A percentile compares a stretch with the other conserved stretches of the same genome.
Conservation (phyloP, 1,284 basidiomycete genomes). For the Fomitopsis palustris region DNA sequence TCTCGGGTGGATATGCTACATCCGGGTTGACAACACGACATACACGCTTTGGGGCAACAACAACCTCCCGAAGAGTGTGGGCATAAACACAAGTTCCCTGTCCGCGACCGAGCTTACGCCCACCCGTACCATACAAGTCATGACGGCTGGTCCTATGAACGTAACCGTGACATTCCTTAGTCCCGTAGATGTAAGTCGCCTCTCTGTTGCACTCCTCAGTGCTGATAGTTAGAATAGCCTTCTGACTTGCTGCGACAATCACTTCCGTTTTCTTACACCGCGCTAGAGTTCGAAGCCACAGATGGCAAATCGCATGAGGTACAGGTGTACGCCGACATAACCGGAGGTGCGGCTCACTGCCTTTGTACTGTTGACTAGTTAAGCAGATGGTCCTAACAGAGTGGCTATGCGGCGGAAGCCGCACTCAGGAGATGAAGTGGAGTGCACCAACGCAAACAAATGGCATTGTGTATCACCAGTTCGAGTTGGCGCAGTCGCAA, state of each 20-base stretch:
- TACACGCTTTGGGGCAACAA: not conserved
- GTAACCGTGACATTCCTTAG: not conserved
- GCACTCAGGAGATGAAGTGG: not conserved
- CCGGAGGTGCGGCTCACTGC: not conserved
- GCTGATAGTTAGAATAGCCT: conserved; percentile 15
- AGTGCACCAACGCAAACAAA: not conserved
- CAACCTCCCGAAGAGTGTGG: not conserved
- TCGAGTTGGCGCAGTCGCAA: not conserved
- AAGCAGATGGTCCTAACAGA: not conserved
- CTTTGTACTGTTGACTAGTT: not conserved
- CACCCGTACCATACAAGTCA: not conserved
- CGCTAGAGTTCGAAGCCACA: conserved; percentile 24
- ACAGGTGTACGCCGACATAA: conserved; percentile 34
- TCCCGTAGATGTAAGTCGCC: not conserved
- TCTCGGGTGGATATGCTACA: not conserved
- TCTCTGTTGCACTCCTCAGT: not conserved
- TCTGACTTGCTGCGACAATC: conserved; percentile 31
- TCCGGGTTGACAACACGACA: not conserved
- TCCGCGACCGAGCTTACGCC: not conserved
- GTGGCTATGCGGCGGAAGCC: not conserved
- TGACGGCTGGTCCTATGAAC: not conserved
- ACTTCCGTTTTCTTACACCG: conserved; percentile 30
- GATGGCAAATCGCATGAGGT: conserved; percentile 30
- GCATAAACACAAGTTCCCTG: not conserved
- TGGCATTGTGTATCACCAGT: not conserved